Conservation (phyloP, 768 basidiomycete genomes). For the Daedalea quercina region DNA sequence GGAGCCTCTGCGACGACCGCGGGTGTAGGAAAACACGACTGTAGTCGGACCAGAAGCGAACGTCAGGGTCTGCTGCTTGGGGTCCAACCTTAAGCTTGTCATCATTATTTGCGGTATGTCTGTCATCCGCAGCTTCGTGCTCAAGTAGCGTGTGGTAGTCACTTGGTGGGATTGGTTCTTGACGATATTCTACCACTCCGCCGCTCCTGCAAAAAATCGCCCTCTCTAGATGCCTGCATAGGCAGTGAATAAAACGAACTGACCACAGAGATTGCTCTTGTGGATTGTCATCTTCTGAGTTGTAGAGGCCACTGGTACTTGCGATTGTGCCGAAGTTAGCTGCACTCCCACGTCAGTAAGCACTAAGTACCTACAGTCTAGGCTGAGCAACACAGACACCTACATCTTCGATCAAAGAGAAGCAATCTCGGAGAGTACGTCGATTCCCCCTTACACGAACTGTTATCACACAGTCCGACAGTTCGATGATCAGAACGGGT, state of each 20-base stretch:
- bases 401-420: conserved; percentile 63
- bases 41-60: conserved; percentile 68
- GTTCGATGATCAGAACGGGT: background rate
- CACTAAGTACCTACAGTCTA: background rate
- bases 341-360: conserved; percentile 19
- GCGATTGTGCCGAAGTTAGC: conserved; percentile 63
- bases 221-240: background rate
- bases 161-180: conserved; percentile 46
- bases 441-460: conserved; percentile 31
- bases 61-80: conserved; percentile 15
- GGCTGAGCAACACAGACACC: background rate
- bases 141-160: conserved; percentile 45
- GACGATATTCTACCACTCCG: conserved; percentile 40
- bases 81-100: conserved; percentile 3
- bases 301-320: conserved; percentile 32
- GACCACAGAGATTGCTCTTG: conserved; percentile 1
- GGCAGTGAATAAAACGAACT: background rate
- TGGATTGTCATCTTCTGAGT: conserved; percentile 14
- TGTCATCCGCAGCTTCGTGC: no score
- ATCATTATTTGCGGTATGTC: conserved; percentile 14
- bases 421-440: conserved; percentile 59
- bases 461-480: background rate
- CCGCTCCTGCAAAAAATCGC: conserved; percentile 37
- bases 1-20: conserved; percentile 56
- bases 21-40: conserved; percentile 59